Evolutionary conservation across 139 green algal genomes (phyloP).

Genomic region (Picocystis salinarum): DNA sequence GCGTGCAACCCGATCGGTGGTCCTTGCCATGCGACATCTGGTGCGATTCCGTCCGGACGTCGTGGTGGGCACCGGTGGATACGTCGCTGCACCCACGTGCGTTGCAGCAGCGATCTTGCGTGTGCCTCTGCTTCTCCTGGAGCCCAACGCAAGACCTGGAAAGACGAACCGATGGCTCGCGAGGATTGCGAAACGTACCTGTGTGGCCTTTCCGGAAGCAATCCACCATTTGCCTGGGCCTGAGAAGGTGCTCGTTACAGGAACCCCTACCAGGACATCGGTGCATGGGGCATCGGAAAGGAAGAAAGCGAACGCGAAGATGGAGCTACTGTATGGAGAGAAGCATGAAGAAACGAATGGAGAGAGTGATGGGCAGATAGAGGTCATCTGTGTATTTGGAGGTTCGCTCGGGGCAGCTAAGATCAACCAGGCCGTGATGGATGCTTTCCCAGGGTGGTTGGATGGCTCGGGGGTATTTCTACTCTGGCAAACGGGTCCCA

Average conservation of each 20-base stretch:
- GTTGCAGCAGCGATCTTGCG: slow-evolving; percentile 12
- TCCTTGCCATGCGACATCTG: not conserved
- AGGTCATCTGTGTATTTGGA: not conserved
- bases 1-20: not conserved
- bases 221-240: not conserved
- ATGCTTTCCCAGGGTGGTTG: no score
- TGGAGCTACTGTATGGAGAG: not conserved
- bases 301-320: no score
- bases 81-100: slow-evolving; percentile 23
- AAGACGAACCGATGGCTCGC: slow-evolving; percentile 21
- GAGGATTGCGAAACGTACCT: slow-evolving; percentile 10
- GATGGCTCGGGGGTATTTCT: no score
- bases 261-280: no score
- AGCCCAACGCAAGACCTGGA: slow-evolving; percentile 25
- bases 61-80: slow-evolving; percentile 21
- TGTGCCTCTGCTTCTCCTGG: slow-evolving; percentile 19
- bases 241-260: not conserved
- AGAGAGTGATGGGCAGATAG: not conserved
- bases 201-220: slow-evolving; percentile 16
- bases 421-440: not conserved
- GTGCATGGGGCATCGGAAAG: no score
- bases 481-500: no score
- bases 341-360: not conserved
- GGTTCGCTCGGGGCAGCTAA: not conserved
- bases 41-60: slow-evolving; percentile 11